Base-by-base conservation (phyloP, 2,329 filamentous ascomycete species). In the Sphaerulina musiva region DNA sequence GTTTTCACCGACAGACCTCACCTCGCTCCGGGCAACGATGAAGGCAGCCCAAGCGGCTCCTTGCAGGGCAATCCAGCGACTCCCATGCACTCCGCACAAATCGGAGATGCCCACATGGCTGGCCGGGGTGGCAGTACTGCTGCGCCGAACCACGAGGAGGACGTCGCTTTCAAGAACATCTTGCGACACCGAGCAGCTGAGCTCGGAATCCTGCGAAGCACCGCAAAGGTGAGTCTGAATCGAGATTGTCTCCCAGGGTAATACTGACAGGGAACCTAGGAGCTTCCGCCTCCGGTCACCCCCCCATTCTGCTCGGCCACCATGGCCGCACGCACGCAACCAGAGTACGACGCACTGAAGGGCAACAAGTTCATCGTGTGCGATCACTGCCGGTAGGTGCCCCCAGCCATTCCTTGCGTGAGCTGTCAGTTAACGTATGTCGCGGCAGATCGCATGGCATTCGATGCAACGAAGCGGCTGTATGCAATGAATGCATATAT, bases 381-480 rank as follows among this genome's bases (percentile, higher is more conserved):
- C 47, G 56, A 60, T 43, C 58, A 60, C 36, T 60, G 56, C 49
- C 58, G 58, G 41, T 55, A 48, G 44, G 45, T 43, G 3, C 17
- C 7, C 7, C 3, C 9, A 29, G 14, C 23, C 20, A 31, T 29
- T 40, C 46, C 11, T 26, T 51, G 23, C n/a, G 14, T 23, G 1
- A 38, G 12, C 34, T 40, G 12, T 31, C 34, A 46, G 44, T 43
- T 52, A 41, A 52, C 43, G 38, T 47, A 34, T 40, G 34, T 49
- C 48, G 40, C 39, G 38, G 23, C 54, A 46, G 57, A 41, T 48
- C 57, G n/a, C 57, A 59, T 48, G 51, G 56, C 48, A 48, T 60
- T 46, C 53, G 52, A 41, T 60, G 56, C 50, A 60, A 60, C 51
- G 58, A 60, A 48, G 58, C 56, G n/a, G 51, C 56, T n/a, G 56